phyloP scores from a whole-genome alignment of 495 filamentous ascomycete species.

The Chaetomium fimeti region DNA sequence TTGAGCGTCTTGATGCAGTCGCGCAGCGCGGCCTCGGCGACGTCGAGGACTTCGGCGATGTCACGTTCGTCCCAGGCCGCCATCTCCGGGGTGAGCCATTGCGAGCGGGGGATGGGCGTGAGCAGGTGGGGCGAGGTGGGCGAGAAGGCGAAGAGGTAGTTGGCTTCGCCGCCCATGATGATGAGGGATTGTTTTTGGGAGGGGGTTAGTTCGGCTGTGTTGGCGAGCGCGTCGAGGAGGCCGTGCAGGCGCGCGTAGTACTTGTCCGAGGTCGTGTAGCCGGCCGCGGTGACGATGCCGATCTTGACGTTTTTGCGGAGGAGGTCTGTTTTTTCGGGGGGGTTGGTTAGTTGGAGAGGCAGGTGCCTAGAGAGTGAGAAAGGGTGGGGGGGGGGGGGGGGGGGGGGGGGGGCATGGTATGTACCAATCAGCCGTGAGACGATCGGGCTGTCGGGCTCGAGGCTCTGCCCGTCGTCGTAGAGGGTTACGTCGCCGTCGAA shows the following conservation, averaged over 20 bases:
- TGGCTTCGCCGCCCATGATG: constrained; percentile 83
- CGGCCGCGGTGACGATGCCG: constrained; percentile 95
- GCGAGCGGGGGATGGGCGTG: constrained; percentile 60
- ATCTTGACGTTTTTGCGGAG: constrained; percentile 65
- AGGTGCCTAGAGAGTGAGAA: not conserved
- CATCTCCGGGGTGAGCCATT: constrained; percentile 91
- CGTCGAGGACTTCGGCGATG: constrained; percentile 75
- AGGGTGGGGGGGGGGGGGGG: not conserved
- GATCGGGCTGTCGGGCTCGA: constrained; percentile 70
- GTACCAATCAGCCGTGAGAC: constrained; percentile 69
- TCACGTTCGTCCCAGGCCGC: constrained; percentile 73
- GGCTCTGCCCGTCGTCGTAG: constrained; percentile 85
- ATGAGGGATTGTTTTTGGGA: constrained; percentile 72
- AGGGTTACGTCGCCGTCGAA: constrained; percentile 98
- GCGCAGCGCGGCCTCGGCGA: constrained; percentile 76
- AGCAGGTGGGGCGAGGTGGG: constrained; percentile 53
- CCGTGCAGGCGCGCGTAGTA: constrained; percentile 86
- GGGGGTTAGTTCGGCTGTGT: constrained; percentile 55
- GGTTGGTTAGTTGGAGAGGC: not conserved
- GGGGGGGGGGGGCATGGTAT: no score
- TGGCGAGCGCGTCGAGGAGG: constrained; percentile 76
- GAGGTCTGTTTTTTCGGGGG: constrained; percentile 38
- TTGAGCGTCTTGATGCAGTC: constrained; percentile 75
- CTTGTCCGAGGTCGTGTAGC: constrained; percentile 79
- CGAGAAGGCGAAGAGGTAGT: constrained; percentile 81